phyloP scores from a whole-genome alignment of 495 filamentous ascomycete species.

The Mycothermus thermophilus region DNA sequence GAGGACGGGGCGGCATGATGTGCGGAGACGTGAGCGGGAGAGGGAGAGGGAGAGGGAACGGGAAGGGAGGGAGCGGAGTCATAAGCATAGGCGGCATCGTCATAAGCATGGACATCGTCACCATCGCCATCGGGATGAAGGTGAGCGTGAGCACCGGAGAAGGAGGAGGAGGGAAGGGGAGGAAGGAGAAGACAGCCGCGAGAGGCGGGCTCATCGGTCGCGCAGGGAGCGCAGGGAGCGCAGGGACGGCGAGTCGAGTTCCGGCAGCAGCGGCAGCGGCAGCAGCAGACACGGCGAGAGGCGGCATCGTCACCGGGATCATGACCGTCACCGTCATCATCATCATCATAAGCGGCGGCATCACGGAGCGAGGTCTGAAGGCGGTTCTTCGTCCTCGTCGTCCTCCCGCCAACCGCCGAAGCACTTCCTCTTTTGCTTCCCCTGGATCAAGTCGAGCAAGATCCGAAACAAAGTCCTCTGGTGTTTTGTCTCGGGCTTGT shows the following conservation, averaged over 20 bases:
- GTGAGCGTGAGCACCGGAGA: neutral
- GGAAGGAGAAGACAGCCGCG: constrained; percentile 11
- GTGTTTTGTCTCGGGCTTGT: constrained; percentile 40
- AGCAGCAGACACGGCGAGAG: neutral
- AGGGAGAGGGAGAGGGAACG: constrained; percentile 2
- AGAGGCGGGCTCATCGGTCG: constrained; percentile 9
- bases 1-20: constrained; percentile 6
- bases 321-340: neutral
- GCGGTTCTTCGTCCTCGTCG: too few species aligned
- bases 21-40: constrained; percentile 10
- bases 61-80: neutral
- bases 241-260: neutral
- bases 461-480: constrained; percentile 43
- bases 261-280: neutral
- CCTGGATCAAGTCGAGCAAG: constrained; percentile 38
- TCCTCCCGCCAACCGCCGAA: constrained; percentile 20
- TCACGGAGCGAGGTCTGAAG: neutral
- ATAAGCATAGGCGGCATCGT: constrained; percentile 2
- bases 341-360: neutral
- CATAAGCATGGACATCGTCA: constrained; percentile 1
- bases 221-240: neutral
- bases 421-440: constrained; percentile 37
- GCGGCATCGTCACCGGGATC: neutral
- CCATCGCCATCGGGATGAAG: neutral
- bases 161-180: constrained; percentile 5